Conservation (phyloP, 306 rosid species). For the Crataegus laevigata region DNA sequence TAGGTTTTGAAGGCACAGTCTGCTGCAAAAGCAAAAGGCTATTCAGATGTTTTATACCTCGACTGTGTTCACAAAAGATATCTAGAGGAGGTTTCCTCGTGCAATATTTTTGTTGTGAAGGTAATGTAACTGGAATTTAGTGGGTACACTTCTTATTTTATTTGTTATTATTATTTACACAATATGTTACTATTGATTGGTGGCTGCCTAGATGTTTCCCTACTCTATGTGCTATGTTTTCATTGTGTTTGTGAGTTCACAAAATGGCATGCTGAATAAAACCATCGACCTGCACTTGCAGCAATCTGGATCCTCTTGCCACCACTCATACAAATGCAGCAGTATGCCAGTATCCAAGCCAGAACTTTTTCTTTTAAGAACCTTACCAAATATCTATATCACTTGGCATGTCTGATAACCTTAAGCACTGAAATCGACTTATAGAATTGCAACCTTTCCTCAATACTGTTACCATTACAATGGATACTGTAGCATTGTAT, state of each 20-base stretch:
- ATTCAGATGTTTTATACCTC: conserved; percentile 87
- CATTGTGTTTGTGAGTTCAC: background rate
- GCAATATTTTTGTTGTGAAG: conserved; percentile 96
- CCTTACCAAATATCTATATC: background rate
- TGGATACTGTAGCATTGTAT: background rate
- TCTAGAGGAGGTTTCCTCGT: conserved; percentile 97
- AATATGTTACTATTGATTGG: background rate
- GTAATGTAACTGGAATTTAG: conserved; percentile 25
- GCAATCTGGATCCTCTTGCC: background rate
- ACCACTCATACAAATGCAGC: background rate
- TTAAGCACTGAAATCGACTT: background rate
- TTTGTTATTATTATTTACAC: background rate
- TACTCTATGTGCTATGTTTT: background rate
- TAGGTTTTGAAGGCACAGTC: conserved; percentile 95
- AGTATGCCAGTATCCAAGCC: no score
- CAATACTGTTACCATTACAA: background rate
- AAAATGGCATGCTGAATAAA: background rate
- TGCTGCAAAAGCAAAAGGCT: conserved; percentile 87
- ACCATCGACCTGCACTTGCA: background rate
- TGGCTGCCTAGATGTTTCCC: background rate
- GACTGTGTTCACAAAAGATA: conserved; percentile 86
- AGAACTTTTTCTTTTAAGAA: background rate
- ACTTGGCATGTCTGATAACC: background rate
- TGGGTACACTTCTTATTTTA: background rate
- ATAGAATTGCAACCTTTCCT: background rate